These are phyloP conservation scores for Inosperma sp. DNA, from an alignment of 768 basidiomycete genomes.

Conservation along the genomic window DNA sequence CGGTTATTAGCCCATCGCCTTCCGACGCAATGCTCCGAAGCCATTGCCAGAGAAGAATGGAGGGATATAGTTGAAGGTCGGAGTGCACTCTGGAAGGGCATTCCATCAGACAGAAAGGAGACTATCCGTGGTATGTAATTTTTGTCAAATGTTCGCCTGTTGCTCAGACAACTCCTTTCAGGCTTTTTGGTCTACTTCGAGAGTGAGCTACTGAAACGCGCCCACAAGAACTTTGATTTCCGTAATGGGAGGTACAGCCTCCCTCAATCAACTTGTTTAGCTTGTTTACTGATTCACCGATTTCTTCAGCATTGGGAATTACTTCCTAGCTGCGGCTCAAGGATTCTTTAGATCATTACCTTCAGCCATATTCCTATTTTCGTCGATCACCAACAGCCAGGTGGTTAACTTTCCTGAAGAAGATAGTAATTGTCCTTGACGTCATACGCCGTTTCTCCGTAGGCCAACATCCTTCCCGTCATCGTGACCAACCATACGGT, in stretches of 20 bases:
- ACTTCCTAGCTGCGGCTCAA: slow-evolving; percentile 85
- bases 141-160: background rate
- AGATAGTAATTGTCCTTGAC: background rate
- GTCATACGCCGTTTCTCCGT: background rate
- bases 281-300: background rate
- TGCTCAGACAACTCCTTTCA: slow-evolving; percentile 24
- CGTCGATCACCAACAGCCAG: slow-evolving; percentile 83
- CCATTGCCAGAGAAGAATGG: slow-evolving; percentile 86
- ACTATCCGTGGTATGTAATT: slow-evolving; percentile 69
- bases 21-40: slow-evolving; percentile 60
- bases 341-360: slow-evolving; percentile 90
- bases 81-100: slow-evolving; percentile 75
- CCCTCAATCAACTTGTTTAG: too few species aligned
- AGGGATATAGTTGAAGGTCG: slow-evolving; percentile 86
- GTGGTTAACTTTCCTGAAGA: slow-evolving; percentile 19
- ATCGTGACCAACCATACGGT: slow-evolving; percentile 93
- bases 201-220: slow-evolving; percentile 77
- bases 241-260: slow-evolving; percentile 79
- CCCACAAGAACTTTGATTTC: slow-evolving; percentile 94
- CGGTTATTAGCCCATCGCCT: slow-evolving; percentile 76
- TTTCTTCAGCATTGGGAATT: slow-evolving; percentile 73
- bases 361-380: slow-evolving; percentile 90
- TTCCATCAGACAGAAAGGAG: slow-evolving; percentile 88
- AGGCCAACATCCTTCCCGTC: slow-evolving; percentile 82
- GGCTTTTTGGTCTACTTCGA: slow-evolving; percentile 94